Conservation (phyloP, 2,329 filamentous ascomycete species). For the Polytolypa hystricis region DNA sequence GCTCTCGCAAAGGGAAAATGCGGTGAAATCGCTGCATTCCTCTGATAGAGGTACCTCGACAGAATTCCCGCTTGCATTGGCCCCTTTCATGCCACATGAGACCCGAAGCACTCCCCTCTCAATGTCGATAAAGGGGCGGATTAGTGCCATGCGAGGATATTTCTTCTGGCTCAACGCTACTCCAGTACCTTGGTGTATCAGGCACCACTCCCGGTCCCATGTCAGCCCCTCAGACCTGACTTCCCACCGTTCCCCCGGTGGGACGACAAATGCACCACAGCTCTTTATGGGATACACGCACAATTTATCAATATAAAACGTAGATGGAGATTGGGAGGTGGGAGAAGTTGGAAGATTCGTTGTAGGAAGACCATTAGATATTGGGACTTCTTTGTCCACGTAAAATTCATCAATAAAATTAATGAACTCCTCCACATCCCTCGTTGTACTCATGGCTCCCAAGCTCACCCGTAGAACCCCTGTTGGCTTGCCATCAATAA, state of each 20-base stretch:
- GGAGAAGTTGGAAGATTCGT: conserved; percentile 4
- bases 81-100: conserved; percentile 26
- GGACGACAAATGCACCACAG: conserved; percentile 68
- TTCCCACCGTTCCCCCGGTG: conserved; percentile 56
- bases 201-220: conserved; percentile 96
- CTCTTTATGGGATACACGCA: conserved; percentile 90
- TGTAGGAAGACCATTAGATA: conserved; percentile 11
- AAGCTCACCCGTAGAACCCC: conserved; percentile 77
- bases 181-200: conserved; percentile 77
- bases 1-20: conserved; percentile 46
- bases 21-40: conserved; percentile 43
- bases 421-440: conserved; percentile 63
- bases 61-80: conserved; percentile 15
- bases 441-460: conserved; percentile 74
- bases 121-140: conserved; percentile 66
- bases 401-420: conserved; percentile 64
- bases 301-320: conserved; percentile 51
- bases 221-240: conserved; percentile 70
- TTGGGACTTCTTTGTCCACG: conserved; percentile 29
- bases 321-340: conserved; percentile 1
- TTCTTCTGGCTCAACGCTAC: conserved; percentile 80
- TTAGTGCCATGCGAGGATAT: conserved; percentile 75
- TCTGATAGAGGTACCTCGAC: conserved; percentile 28
- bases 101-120: conserved; percentile 54
- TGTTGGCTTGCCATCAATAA: conserved; percentile 74